phyloP scores from a whole-genome alignment of 192 early-diverging fungal species.

The Glomus cerebriforme region DNA sequence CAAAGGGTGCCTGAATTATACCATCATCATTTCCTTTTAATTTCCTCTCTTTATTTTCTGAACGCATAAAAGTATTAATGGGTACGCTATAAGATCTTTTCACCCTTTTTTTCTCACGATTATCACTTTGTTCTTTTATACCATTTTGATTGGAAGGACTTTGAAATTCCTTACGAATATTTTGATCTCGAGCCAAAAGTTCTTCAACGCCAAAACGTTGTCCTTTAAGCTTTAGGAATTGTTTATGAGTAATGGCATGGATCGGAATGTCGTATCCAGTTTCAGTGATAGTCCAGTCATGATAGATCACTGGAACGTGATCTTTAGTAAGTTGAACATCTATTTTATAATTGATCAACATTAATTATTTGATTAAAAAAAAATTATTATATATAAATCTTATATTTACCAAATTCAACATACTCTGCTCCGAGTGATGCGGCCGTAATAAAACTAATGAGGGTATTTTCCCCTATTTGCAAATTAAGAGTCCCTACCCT shows the following conservation, averaged over 20 bases:
- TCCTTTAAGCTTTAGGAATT: constrained; percentile 55
- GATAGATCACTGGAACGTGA: constrained; percentile 83
- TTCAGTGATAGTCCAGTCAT: constrained; percentile 86
- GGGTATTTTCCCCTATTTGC: constrained; percentile 91
- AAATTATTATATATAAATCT: not conserved
- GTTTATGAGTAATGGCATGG: constrained; percentile 64
- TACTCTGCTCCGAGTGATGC: constrained; percentile 81
- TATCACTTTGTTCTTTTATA: not conserved
- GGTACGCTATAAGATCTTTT: constrained; percentile 51
- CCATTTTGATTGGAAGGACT: not conserved
- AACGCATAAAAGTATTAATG: constrained; percentile 30
- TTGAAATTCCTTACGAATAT: not conserved
- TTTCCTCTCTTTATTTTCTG: constrained; percentile 41
- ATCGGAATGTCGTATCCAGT: constrained; percentile 71
- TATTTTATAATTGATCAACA: constrained; percentile 22
- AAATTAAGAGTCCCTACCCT: constrained; percentile 54
- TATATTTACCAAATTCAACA: constrained; percentile 81
- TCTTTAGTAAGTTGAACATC: constrained; percentile 95
- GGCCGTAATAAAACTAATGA: constrained; percentile 82
- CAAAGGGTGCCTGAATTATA: constrained; percentile 85
- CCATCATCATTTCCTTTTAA: constrained; percentile 77
- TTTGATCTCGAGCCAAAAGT: not conserved
- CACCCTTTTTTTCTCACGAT: constrained; percentile 26
- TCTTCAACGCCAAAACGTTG: not conserved
- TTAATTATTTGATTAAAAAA: too few species aligned